These are phyloP conservation scores for Nothopassalora personata DNA, from an alignment of 2,329 filamentous ascomycete genomes.

Conservation along the genomic window DNA sequence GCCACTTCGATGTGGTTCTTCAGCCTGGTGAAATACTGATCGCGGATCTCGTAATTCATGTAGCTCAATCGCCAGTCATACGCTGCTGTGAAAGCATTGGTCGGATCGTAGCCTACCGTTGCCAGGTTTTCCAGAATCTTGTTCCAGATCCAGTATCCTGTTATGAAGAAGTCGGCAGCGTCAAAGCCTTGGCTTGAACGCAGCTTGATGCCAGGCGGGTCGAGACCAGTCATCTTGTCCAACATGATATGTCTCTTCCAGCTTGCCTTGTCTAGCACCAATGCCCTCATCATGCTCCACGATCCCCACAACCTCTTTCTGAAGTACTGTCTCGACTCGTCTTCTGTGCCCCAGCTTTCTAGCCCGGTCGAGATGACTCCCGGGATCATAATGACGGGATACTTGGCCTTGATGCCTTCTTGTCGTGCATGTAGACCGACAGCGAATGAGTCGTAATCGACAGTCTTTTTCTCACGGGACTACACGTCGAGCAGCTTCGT, in stretches of 20 bases:
- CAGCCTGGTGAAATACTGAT: slow-evolving; percentile 88
- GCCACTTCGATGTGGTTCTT: slow-evolving; percentile 88
- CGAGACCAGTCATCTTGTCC: slow-evolving; percentile 82
- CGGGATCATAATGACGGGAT: slow-evolving; percentile 94
- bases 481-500: slow-evolving; percentile 36
- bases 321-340: slow-evolving; percentile 82
- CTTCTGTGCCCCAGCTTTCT: slow-evolving; percentile 91
- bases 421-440: slow-evolving; percentile 77
- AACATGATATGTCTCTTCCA: slow-evolving; percentile 99
- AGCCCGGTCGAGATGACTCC: slow-evolving; percentile 96
- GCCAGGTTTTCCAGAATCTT: slow-evolving; percentile 97
- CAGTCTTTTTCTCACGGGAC: slow-evolving; percentile 80
- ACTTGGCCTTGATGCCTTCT: slow-evolving; percentile 74
- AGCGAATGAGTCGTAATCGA: slow-evolving; percentile 89
- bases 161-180: slow-evolving; percentile 89
- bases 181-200: slow-evolving; percentile 94
- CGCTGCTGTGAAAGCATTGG: slow-evolving; percentile 61
- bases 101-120: slow-evolving; percentile 92
- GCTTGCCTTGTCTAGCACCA: slow-evolving; percentile 84
- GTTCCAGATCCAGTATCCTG: slow-evolving; percentile 97
- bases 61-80: slow-evolving; percentile 95
- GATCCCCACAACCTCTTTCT: slow-evolving; percentile 92
- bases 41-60: slow-evolving; percentile 77
- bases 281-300: slow-evolving; percentile 96
- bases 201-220: slow-evolving; percentile 84